These are phyloP conservation scores for Penicillium silybi DNA, from an alignment of 495 filamentous ascomycete species.

Conservation along the genomic window DNA sequence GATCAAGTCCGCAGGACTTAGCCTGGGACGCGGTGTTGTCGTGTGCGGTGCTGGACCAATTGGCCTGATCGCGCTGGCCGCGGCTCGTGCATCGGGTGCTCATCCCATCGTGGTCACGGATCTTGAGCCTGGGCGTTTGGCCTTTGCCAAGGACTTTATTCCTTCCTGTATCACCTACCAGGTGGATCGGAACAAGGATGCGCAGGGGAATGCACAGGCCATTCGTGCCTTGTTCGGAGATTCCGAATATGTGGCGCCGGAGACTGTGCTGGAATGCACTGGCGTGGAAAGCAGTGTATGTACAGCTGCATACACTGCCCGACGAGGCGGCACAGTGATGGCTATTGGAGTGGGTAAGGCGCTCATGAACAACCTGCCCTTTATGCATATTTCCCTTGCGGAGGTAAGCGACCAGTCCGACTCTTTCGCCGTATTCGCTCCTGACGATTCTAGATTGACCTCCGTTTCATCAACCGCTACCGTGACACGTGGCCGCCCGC, in stretches of 20 bases:
- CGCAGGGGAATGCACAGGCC: constrained; percentile 47
- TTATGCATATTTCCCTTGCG: constrained; percentile 61
- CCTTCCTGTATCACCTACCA: constrained; percentile 52
- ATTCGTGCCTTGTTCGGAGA: constrained; percentile 50
- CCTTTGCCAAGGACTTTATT: constrained; percentile 57
- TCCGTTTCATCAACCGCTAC: constrained; percentile 64
- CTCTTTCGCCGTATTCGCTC: neutral
- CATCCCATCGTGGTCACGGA: constrained; percentile 63
- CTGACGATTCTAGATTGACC: constrained; percentile 45
- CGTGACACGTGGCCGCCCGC: constrained; percentile 58
- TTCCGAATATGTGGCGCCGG: constrained; percentile 49
- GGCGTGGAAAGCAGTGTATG: constrained; percentile 57
- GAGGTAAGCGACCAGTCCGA: constrained; percentile 30
- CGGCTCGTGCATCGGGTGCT: constrained; percentile 57
- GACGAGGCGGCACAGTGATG: constrained; percentile 56
- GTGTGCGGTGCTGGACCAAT: constrained; percentile 77
- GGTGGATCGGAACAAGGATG: constrained; percentile 40
- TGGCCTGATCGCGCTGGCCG: constrained; percentile 61
- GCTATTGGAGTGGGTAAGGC: constrained; percentile 60
- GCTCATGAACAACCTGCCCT: constrained; percentile 60
- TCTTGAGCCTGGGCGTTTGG: constrained; percentile 50
- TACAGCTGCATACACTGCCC: constrained; percentile 53
- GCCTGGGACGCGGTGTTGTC: constrained; percentile 51
- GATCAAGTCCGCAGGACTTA: constrained; percentile 51
- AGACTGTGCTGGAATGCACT: constrained; percentile 60